phyloP scores from a whole-genome alignment of 2,329 filamentous ascomycete species.

The Calonectria pseudoreteaudii region DNA sequence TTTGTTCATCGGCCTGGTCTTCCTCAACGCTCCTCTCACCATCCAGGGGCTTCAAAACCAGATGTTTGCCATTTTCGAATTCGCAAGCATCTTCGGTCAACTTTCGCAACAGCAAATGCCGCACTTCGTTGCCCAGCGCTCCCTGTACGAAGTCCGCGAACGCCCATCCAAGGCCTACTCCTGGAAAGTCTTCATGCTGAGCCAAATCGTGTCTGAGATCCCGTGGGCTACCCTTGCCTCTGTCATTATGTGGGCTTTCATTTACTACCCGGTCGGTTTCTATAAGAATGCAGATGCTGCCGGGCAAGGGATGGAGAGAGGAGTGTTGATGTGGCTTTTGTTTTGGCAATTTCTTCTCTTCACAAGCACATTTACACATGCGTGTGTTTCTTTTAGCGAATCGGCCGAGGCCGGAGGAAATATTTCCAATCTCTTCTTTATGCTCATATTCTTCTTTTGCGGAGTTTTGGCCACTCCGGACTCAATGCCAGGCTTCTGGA shows the following conservation, averaged over 20 bases:
- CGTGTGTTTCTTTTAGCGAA: slow-evolving; percentile 76
- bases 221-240: slow-evolving; percentile 84
- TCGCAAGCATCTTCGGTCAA: slow-evolving; percentile 81
- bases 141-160: slow-evolving; percentile 86
- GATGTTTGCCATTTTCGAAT: slow-evolving; percentile 86
- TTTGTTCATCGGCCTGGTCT: slow-evolving; percentile 19
- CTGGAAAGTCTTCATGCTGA: slow-evolving; percentile 86
- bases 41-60: slow-evolving; percentile 76
- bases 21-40: slow-evolving; percentile 1
- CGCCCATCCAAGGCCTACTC: slow-evolving; percentile 84
- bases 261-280: slow-evolving; percentile 87
- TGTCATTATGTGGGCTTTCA: slow-evolving; percentile 78
- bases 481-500: slow-evolving; percentile 66
- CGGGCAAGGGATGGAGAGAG: slow-evolving; percentile 72
- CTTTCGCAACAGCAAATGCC: slow-evolving; percentile 79
- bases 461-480: slow-evolving; percentile 48
- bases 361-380: slow-evolving; percentile 80
- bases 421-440: slow-evolving; percentile 73
- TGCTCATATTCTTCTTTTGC: slow-evolving; percentile 59
- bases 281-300: slow-evolving; percentile 74
- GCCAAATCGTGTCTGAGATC: slow-evolving; percentile 86
- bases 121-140: slow-evolving; percentile 82
- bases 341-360: slow-evolving; percentile 80
- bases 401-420: slow-evolving; percentile 73
- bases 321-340: slow-evolving; percentile 81